Conservation (phyloP, 2,329 filamentous ascomycete species). For the Epichloe coenophiala region DNA sequence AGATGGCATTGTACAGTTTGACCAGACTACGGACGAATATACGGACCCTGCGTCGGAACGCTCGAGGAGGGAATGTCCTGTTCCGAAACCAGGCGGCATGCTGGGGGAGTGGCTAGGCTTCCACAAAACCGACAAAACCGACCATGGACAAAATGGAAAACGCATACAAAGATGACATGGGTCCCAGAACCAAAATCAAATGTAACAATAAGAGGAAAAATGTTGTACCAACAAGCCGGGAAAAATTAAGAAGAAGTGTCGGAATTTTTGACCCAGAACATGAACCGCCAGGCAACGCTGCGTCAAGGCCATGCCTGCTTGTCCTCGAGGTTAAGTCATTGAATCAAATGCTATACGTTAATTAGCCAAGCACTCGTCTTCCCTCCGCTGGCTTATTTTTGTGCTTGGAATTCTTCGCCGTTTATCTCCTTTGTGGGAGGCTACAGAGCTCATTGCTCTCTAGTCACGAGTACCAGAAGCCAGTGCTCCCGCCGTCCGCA, state of each 20-base stretch:
- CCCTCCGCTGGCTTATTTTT: too few relatives aligned
- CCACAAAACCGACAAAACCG: slow-evolving; percentile 21
- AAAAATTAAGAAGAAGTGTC: neutral
- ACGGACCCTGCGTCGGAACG: slow-evolving; percentile 23
- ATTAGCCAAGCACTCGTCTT: too few relatives aligned
- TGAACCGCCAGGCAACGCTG: too few relatives aligned
- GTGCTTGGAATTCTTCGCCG: too few relatives aligned
- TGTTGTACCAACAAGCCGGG: neutral
- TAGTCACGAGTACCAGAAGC: too few relatives aligned
- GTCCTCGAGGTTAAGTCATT: too few relatives aligned
- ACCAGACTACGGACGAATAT: slow-evolving; percentile 24
- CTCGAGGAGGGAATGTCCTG: slow-evolving; percentile 64
- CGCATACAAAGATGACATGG: slow-evolving; percentile 13
- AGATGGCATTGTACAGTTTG: slow-evolving; percentile 36
- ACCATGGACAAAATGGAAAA: slow-evolving; percentile 10
- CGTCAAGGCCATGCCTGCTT: too few relatives aligned
- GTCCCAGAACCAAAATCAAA: neutral
- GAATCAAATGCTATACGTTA: too few relatives aligned
- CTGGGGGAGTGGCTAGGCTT: slow-evolving; percentile 63
- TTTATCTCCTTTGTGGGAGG: too few relatives aligned
- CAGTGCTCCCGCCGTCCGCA: too few relatives aligned
- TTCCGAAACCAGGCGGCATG: slow-evolving; percentile 77
- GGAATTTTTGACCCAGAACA: too few relatives aligned
- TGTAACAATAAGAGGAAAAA: neutral
- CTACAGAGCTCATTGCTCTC: too few relatives aligned